phyloP scores from a whole-genome alignment of 345 rosid species.

The Sonneratia caseolaris region DNA sequence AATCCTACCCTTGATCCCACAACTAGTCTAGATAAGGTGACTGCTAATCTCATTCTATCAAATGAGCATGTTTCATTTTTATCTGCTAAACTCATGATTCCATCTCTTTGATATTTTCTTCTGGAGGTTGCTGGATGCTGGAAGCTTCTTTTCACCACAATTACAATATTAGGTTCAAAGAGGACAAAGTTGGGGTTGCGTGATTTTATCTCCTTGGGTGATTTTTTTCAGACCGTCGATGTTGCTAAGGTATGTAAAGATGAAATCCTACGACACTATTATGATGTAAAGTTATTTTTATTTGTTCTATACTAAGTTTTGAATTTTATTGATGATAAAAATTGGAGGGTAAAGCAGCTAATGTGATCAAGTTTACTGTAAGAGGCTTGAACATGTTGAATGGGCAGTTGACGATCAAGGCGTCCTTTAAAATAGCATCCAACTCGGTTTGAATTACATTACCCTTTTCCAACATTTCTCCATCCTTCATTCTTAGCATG shows the following conservation, averaged over 20 bases:
- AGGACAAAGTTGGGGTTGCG: slow-evolving; percentile 83
- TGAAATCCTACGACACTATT: not conserved
- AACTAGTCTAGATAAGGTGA: slow-evolving; percentile 48
- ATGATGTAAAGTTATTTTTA: not conserved
- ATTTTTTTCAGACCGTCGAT: slow-evolving; percentile 62
- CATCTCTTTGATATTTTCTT: slow-evolving; percentile 6
- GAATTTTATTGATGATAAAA: slow-evolving; percentile 22
- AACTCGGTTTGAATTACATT: slow-evolving; percentile 33
- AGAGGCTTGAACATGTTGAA: slow-evolving; percentile 60
- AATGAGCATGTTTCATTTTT: not conserved
- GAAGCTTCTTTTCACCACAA: slow-evolving; percentile 72
- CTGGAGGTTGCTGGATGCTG: slow-evolving; percentile 66
- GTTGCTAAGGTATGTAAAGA: slow-evolving; percentile 42
- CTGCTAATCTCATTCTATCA: not conserved
- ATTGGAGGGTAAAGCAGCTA: slow-evolving; percentile 81
- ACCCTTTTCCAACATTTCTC: not conserved
- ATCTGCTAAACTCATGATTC: not conserved
- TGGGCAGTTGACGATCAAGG: slow-evolving; percentile 68
- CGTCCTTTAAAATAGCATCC: slow-evolving; percentile 61
- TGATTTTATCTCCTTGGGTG: slow-evolving; percentile 70
- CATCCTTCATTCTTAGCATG: not conserved
- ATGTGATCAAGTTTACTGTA: slow-evolving; percentile 74
- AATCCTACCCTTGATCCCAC: slow-evolving; percentile 81
- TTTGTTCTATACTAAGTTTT: slow-evolving; percentile 17
- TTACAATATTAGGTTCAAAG: slow-evolving; percentile 67